Percentiles rank a stretch among this genome's conserved stretches.
phyloP scores from a whole-genome alignment of 352 stramenopile genomes.

The Pythium volutum region DNA sequence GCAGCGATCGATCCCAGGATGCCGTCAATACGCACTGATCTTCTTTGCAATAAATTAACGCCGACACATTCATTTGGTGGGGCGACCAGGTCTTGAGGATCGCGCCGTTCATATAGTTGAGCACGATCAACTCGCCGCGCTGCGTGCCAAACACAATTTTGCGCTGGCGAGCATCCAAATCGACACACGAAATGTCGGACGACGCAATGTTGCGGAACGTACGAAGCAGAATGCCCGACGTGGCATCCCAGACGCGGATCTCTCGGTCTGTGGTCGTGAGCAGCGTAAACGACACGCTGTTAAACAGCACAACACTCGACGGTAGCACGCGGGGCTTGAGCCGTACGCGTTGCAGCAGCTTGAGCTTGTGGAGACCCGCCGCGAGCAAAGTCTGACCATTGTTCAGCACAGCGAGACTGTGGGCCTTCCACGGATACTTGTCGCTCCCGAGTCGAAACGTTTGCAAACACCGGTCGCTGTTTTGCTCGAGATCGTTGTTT shows the following conservation, averaged over 20 bases:
- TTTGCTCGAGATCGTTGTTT: slow-evolving; percentile 52
- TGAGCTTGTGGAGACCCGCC: slow-evolving; percentile 63
- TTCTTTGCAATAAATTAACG: slow-evolving; percentile 72
- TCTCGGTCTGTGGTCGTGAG: slow-evolving; percentile 67
- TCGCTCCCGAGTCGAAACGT: slow-evolving; percentile 69
- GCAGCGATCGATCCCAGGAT: slow-evolving; percentile 72
- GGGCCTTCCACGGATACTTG: slow-evolving; percentile 64
- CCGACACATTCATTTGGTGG: slow-evolving; percentile 58
- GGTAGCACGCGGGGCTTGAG: slow-evolving; percentile 57
- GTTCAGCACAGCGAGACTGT: slow-evolving; percentile 59
- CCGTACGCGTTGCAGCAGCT: slow-evolving; percentile 60
- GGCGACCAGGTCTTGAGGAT: slow-evolving; percentile 61
- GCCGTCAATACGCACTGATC: slow-evolving; percentile 69
- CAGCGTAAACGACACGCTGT: slow-evolving; percentile 61
- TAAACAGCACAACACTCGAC: slow-evolving; percentile 65
- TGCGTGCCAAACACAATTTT: slow-evolving; percentile 72
- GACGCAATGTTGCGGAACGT: slow-evolving; percentile 49
- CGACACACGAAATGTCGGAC: slow-evolving; percentile 69
- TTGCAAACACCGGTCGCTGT: slow-evolving; percentile 58
- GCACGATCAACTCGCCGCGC: slow-evolving; percentile 58
- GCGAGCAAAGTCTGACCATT: slow-evolving; percentile 60
- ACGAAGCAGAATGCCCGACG: slow-evolving; percentile 48
- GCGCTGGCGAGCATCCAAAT: slow-evolving; percentile 61
- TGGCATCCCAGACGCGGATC: slow-evolving; percentile 68
- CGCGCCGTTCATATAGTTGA: slow-evolving; percentile 78